A percentile compares a stretch with the other conserved stretches of the same genome.
Conservation (phyloP, 495 filamentous ascomycete species). For the Cercophora samala region DNA sequence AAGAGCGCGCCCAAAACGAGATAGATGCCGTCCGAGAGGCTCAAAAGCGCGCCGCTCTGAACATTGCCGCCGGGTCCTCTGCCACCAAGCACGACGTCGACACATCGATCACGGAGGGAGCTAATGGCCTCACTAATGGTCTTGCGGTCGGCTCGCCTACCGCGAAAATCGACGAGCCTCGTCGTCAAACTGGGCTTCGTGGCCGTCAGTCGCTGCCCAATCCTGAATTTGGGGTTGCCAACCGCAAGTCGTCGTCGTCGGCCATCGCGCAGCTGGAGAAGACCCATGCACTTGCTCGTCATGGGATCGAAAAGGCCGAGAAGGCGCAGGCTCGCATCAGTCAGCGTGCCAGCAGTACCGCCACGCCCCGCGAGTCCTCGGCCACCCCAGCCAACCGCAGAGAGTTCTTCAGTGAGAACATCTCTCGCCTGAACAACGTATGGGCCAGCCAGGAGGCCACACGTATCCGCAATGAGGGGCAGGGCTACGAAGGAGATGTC, state of each 20-base stretch:
- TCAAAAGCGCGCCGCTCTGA: conserved; percentile 37
- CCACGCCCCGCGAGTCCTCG: neutral
- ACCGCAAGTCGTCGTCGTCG: conserved; percentile 23
- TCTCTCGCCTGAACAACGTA: conserved; percentile 44
- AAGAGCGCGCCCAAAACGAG: conserved; percentile 47
- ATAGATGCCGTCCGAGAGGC: conserved; percentile 46
- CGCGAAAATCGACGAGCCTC: neutral
- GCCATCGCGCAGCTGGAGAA: neutral
- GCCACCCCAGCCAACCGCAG: neutral
- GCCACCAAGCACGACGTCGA: neutral
- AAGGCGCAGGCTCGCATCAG: neutral
- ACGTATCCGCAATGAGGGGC: conserved; percentile 35
- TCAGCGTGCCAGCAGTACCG: neutral
- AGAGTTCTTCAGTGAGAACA: conserved; percentile 28
- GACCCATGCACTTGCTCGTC: neutral
- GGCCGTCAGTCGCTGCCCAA: conserved; percentile 32
- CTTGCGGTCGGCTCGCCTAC: neutral
- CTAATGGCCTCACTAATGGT: conserved; percentile 16
- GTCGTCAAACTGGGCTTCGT: conserved; percentile 25
- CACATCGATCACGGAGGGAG: no score
- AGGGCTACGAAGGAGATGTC: conserved; percentile 31
- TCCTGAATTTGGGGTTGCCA: conserved; percentile 32
- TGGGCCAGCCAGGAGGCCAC: conserved; percentile 47
- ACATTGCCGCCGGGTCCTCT: conserved; percentile 20
- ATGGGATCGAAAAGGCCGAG: neutral